Percentiles rank a stretch among this genome's conserved stretches.
These are phyloP conservation scores for Galeopsis tetrahit DNA, from an alignment of 257 asterid genomes.

Conservation along the genomic window DNA sequence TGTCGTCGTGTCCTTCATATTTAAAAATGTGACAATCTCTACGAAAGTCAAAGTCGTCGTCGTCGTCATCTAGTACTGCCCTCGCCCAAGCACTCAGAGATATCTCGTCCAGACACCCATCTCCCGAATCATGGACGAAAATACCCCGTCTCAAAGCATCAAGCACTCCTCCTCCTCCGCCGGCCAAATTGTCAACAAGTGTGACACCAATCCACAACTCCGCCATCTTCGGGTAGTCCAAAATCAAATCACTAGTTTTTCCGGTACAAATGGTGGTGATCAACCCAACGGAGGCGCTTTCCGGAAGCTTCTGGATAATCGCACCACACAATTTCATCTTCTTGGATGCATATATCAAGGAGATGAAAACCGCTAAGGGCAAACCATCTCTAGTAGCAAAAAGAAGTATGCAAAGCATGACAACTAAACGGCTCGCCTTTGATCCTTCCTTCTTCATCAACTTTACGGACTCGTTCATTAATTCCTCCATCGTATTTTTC, in stretches of 20 bases:
- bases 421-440: conserved; percentile 33
- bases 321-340: conserved; percentile 35
- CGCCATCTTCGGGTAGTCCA: conserved; percentile 38
- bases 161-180: conserved; percentile 9
- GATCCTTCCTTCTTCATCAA: conserved; percentile 36
- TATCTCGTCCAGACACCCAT: conserved; percentile 23
- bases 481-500: conserved; percentile 44
- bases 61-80: conserved; percentile 24
- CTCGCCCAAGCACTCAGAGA: conserved; percentile 45
- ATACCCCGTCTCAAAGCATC: conserved; percentile 33
- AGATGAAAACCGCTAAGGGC: conserved; percentile 46
- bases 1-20: conserved; percentile 15
- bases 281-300: conserved; percentile 39
- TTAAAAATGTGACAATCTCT: neutral
- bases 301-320: conserved; percentile 34
- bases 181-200: conserved; percentile 6
- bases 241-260: conserved; percentile 29
- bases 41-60: neutral
- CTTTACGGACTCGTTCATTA: conserved; percentile 41
- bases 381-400: conserved; percentile 49
- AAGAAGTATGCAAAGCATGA: conserved; percentile 42
- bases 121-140: neutral
- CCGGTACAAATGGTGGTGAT: conserved; percentile 41
- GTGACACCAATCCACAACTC: conserved; percentile 47
- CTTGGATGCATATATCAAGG: conserved; percentile 37